Evolutionary conservation across 306 rosid species (phyloP).

Genomic region (Pyrus pyrifolia): DNA sequence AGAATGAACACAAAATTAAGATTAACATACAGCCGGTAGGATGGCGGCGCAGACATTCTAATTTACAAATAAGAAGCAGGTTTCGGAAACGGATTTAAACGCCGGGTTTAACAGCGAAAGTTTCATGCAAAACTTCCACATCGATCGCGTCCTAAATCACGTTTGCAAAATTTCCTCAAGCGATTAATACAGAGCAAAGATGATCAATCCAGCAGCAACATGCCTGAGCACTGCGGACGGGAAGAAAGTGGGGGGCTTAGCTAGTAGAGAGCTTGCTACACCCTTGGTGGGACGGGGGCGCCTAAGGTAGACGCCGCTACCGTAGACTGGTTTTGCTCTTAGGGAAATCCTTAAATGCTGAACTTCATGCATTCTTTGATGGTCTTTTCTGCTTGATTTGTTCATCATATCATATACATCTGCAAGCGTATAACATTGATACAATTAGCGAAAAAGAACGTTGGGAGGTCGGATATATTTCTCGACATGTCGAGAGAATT

Average conservation of each 20-base stretch:
- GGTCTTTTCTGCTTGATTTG: constrained; percentile 16
- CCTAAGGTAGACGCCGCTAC: constrained; percentile 26
- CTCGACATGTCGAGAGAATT: not conserved
- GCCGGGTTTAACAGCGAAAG: not conserved
- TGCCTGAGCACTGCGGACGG: constrained; percentile 13
- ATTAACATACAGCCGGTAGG: not conserved
- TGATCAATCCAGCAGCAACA: constrained; percentile 22
- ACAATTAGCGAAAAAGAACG: not conserved
- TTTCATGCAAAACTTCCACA: not conserved
- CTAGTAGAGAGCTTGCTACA: constrained; percentile 15
- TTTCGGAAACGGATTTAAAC: not conserved
- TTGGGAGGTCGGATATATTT: not conserved
- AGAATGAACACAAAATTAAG: not conserved
- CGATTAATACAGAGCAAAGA: constrained; percentile 12
- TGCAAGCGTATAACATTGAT: constrained; percentile 16
- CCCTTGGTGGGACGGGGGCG: constrained; percentile 11
- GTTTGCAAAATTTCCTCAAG: not conserved
- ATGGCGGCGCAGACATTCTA: not conserved
- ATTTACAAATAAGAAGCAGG: not conserved
- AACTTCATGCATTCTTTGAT: constrained; percentile 19
- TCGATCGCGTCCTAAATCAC: not conserved
- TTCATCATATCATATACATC: constrained; percentile 2
- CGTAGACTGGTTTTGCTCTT: constrained; percentile 19
- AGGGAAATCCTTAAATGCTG: constrained; percentile 1
- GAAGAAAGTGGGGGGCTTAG: constrained; percentile 18